These are phyloP conservation scores for Cicer chorassanicum DNA, from an alignment of 306 rosid genomes.

Conservation along the genomic window DNA sequence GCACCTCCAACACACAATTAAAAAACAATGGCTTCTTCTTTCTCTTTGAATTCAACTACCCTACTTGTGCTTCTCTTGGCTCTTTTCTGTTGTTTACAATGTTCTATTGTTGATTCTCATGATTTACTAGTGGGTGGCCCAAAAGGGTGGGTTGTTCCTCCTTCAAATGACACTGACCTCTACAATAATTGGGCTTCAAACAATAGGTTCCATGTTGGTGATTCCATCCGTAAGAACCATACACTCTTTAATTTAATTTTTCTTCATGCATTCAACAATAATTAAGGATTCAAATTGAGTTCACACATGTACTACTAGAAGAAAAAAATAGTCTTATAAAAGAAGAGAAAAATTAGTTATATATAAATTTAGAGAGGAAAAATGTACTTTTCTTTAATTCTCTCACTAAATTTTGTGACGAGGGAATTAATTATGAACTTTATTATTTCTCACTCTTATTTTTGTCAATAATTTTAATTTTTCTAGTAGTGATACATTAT, in stretches of 20 bases:
- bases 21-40: slow-evolving; percentile 43
- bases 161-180: slow-evolving; percentile 61
- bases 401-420: too few species aligned
- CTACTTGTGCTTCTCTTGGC: slow-evolving; percentile 45
- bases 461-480: too few species aligned
- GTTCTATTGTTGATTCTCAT: slow-evolving; percentile 45
- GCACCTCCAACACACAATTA: neutral
- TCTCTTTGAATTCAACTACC: neutral
- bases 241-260: neutral
- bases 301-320: too few species aligned
- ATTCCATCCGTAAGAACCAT: slow-evolving; percentile 56
- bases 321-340: too few species aligned
- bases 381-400: too few species aligned
- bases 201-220: slow-evolving; percentile 73
- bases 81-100: slow-evolving; percentile 28
- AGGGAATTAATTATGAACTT: too few species aligned
- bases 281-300: neutral
- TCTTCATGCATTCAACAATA: neutral
- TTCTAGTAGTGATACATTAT: too few species aligned
- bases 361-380: too few species aligned
- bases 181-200: slow-evolving; percentile 86
- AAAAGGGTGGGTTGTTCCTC: slow-evolving; percentile 79
- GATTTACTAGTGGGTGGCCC: slow-evolving; percentile 82
- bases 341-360: too few species aligned
- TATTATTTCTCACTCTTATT: too few species aligned